These are phyloP conservation scores for Maudiozyma barnettii DNA, from an alignment of 805 yeast genomes.

Conservation along the genomic window DNA sequence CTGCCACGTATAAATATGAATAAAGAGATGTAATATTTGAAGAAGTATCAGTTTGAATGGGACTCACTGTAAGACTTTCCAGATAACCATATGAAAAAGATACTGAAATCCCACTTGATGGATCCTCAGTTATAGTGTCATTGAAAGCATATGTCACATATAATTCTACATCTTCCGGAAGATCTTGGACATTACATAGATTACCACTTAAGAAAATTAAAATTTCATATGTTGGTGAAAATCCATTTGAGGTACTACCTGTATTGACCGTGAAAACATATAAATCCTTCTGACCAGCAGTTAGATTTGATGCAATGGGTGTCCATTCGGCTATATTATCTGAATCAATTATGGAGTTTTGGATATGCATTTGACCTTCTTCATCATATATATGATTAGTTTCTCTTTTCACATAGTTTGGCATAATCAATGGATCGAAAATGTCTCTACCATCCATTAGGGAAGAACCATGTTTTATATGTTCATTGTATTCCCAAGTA, in stretches of 20 bases:
- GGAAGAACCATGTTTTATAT: not conserved
- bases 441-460: not conserved
- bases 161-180: slow-evolving; percentile 12
- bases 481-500: not conserved
- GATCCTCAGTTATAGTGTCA: slow-evolving; percentile 13
- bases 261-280: slow-evolving; percentile 18
- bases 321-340: slow-evolving; percentile 26
- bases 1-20: slow-evolving; percentile 19
- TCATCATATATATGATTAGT: not conserved
- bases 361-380: not conserved
- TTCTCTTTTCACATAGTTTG: not conserved
- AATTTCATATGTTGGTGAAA: slow-evolving; percentile 16
- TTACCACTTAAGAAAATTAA: slow-evolving; percentile 30
- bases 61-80: slow-evolving; percentile 24
- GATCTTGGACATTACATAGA: slow-evolving; percentile 23
- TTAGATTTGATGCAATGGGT: slow-evolving; percentile 25
- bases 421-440: not conserved
- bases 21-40: slow-evolving; percentile 14
- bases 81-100: slow-evolving; percentile 23
- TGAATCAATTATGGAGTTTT: slow-evolving; percentile 14
- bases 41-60: slow-evolving; percentile 8
- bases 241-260: not conserved
- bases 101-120: slow-evolving; percentile 8
- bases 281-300: slow-evolving; percentile 18
- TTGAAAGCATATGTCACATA: slow-evolving; percentile 23